Base-by-base conservation (phyloP, 139 green algal species). In the Picochlorum sp. region DNA sequence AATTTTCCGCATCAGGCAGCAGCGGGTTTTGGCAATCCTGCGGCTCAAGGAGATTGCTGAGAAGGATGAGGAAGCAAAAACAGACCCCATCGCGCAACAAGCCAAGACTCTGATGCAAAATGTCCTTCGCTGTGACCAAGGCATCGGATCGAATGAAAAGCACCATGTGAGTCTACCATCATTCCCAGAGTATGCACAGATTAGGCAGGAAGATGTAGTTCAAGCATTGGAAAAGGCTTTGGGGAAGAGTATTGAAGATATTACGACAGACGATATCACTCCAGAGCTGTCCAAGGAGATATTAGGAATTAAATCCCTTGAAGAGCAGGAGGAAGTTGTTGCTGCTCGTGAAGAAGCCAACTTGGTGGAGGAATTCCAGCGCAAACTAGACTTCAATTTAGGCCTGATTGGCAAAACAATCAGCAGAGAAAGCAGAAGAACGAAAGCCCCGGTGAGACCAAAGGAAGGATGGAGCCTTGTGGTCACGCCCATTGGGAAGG, bases 11-110 rank as follows among this genome's bases (percentile, higher is more conserved):
- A 74, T 87, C 47, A 69, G 81, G 3, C 61, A 77, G 66, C 79
- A 87, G 73, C 68, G 81, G 0, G 79, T 83, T 18, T 72, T 84
- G 70, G 81, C 79, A 23, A 87, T 87, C 65, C 32, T 87, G 3
- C 72, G 71, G 6, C 68, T 87, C 4, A 82, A 85, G 62, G 61
- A 73, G 45, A 24, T 64, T 26, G 73, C 77, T 54, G 30, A 62
- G 3, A 49, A 44, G 57, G 51, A 63, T 30, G 30, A 44, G 38
- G 58, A 47, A 49, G 6, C 21, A 24, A 21, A 38, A n/a, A 34
- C 9, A 4, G 23, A 21, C 51, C 52, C 14, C 18, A 6, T 58
- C 4, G 16, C 16, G 13, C 8, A 37, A 9, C 32, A 65, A 18
- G 26, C 30, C 14, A 23, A 41, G 6, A 30, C 63, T 65, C 24